These are phyloP conservation scores for Paraphoma sp. DNA, from an alignment of 2,329 filamentous ascomycete genomes.

Conservation along the genomic window DNA sequence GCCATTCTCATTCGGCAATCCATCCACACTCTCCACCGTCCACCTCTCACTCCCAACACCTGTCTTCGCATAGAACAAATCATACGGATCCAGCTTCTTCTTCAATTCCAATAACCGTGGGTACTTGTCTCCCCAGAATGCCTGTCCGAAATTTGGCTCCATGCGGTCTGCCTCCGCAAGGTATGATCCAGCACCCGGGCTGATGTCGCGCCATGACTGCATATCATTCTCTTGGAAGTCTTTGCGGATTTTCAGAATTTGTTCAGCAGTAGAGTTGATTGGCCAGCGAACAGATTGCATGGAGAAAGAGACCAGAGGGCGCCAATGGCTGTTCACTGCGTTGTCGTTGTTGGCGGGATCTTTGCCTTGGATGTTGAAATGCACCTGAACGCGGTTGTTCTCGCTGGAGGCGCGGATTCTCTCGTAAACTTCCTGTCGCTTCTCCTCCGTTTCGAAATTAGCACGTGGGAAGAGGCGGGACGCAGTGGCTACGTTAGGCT, in stretches of 20 bases:
- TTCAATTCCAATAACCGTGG: constrained; percentile 36
- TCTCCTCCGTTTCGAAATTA: constrained; percentile 41
- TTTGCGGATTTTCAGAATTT: constrained; percentile 32
- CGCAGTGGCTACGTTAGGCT: constrained; percentile 41
- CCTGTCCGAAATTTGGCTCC: constrained; percentile 41
- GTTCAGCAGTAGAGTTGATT: constrained; percentile 33
- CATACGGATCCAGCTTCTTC: constrained; percentile 41
- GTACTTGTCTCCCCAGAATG: constrained; percentile 44
- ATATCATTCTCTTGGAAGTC: constrained; percentile 36
- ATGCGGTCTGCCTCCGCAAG: constrained; percentile 41
- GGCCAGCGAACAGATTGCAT: constrained; percentile 44
- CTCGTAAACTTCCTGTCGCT: constrained; percentile 38
- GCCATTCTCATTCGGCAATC: constrained; percentile 45
- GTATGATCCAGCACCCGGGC: constrained; percentile 37
- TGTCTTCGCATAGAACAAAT: constrained; percentile 44
- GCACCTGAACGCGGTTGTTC: constrained; percentile 42
- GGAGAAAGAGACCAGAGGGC: constrained; percentile 30
- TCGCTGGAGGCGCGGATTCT: constrained; percentile 41
- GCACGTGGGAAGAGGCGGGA: constrained; percentile 43
- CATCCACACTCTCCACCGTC: constrained; percentile 42
- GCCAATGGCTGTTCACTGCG: constrained; percentile 41
- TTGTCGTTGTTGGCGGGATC: constrained; percentile 38
- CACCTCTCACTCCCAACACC: constrained; percentile 44
- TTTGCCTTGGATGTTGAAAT: constrained; percentile 45
- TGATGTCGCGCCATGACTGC: constrained; percentile 43